phyloP scores from a whole-genome alignment of 805 yeast genomes.

The Metschnikowia arizonensis region DNA sequence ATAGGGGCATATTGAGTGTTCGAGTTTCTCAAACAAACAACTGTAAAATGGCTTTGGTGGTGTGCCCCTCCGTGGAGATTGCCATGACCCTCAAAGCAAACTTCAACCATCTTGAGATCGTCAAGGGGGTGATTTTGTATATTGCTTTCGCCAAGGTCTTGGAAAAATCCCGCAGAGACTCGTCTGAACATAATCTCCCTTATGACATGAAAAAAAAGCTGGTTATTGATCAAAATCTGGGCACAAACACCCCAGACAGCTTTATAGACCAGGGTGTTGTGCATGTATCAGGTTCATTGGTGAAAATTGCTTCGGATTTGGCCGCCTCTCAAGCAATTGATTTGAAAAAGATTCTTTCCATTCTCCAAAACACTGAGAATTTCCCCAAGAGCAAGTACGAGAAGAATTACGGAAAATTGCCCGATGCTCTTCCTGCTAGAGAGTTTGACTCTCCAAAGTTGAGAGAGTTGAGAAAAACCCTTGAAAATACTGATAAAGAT shows the following conservation, averaged over 20 bases:
- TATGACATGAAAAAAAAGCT: neutral
- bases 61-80: slow-evolving; percentile 64
- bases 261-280: neutral
- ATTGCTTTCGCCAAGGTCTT: slow-evolving; percentile 80
- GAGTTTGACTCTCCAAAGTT: slow-evolving; percentile 84
- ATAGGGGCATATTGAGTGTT: slow-evolving; percentile 61
- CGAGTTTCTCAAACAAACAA: slow-evolving; percentile 20
- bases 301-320: neutral
- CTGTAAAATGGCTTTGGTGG: slow-evolving; percentile 48
- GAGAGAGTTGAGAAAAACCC: slow-evolving; percentile 73
- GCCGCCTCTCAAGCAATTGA: slow-evolving; percentile 20
- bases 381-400: slow-evolving; percentile 46
- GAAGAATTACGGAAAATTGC: slow-evolving; percentile 66
- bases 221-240: neutral
- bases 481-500: slow-evolving; percentile 32
- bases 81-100: slow-evolving; percentile 78
- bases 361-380: slow-evolving; percentile 36
- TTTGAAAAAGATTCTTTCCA: slow-evolving; percentile 38
- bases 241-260: neutral
- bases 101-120: slow-evolving; percentile 77
- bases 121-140: slow-evolving; percentile 70
- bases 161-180: slow-evolving; percentile 21
- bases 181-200: neutral
- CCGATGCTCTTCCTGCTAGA: slow-evolving; percentile 64
- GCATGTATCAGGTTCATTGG: neutral